These are phyloP conservation scores for Phytophthora macrochlamydospora DNA, from an alignment of 352 stramenopile genomes.

Conservation along the genomic window DNA sequence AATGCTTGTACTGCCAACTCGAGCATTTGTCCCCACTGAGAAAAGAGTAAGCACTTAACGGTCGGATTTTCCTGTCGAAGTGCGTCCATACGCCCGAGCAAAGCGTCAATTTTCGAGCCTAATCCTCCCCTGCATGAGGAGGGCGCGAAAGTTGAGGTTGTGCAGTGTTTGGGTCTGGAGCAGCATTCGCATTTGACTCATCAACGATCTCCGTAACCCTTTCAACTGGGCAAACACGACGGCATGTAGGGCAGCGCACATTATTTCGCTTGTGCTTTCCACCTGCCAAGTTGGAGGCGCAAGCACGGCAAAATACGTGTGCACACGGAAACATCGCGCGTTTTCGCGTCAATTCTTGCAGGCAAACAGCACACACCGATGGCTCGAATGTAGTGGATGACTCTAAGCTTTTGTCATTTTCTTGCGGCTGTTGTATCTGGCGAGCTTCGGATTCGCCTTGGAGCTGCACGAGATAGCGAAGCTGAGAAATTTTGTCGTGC, in stretches of 20 bases:
- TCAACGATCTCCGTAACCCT: slow-evolving; percentile 36
- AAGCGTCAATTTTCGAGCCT: slow-evolving; percentile 76
- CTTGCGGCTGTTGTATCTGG: slow-evolving; percentile 1
- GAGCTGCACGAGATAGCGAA: slow-evolving; percentile 71
- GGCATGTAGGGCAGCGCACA: slow-evolving; percentile 68
- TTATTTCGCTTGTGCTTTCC: slow-evolving; percentile 20
- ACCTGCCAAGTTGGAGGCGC: slow-evolving; percentile 44
- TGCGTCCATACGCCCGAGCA: slow-evolving; percentile 51
- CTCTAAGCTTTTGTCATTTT: not conserved
- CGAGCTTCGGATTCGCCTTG: slow-evolving; percentile 23
- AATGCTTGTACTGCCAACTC: slow-evolving; percentile 31
- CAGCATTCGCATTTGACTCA: not conserved
- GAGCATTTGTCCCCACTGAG: slow-evolving; percentile 92
- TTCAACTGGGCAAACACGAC: slow-evolving; percentile 28
- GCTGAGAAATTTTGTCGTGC: slow-evolving; percentile 50
- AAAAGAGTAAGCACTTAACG: slow-evolving; percentile 92
- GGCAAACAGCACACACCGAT: slow-evolving; percentile 76
- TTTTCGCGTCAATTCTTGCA: slow-evolving; percentile 65
- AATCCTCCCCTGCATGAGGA: slow-evolving; percentile 34
- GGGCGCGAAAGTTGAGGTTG: not conserved
- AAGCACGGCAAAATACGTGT: slow-evolving; percentile 79
- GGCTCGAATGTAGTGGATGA: slow-evolving; percentile 11
- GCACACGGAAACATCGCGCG: slow-evolving; percentile 85
- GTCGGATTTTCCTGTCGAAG: slow-evolving; percentile 53
- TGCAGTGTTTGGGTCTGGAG: slow-evolving; percentile 5